These are phyloP conservation scores for Rhynchospora pubera DNA, from an alignment of 176 grass and related monocot species.

Conservation along the genomic window DNA sequence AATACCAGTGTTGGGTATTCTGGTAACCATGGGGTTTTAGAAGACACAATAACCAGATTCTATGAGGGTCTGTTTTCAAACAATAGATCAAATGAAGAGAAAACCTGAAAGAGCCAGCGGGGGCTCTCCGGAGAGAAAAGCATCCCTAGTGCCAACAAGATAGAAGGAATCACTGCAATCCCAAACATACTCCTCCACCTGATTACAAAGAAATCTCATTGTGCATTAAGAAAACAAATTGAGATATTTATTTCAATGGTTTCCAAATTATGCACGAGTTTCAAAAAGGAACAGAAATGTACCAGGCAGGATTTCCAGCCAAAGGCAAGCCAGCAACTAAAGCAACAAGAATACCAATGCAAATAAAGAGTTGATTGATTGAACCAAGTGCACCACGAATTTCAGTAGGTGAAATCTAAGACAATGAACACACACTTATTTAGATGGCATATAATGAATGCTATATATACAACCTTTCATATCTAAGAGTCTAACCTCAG, in stretches of 20 bases:
- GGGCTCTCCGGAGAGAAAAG: conserved; percentile 96
- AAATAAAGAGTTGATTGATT: conserved; percentile 95
- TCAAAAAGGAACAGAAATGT: conserved; percentile 23
- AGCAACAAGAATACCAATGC: conserved; percentile 92
- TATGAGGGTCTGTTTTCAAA: conserved; percentile 6
- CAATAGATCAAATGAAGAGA: background rate
- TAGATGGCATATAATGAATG: background rate
- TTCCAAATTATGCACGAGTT: conserved; percentile 9
- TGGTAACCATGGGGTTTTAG: background rate
- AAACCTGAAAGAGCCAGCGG: conserved; percentile 98
- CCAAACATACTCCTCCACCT: conserved; percentile 99
- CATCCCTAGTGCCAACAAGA: conserved; percentile 88
- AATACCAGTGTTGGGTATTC: background rate
- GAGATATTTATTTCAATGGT: background rate
- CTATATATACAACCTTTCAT: conserved; percentile 24
- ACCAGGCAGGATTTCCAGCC: conserved; percentile 84
- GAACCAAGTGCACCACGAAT: conserved; percentile 98
- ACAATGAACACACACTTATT: conserved; percentile 16
- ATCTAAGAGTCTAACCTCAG: conserved; percentile 57
- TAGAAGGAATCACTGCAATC: conserved; percentile 66
- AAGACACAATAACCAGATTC: background rate
- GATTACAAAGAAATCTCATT: background rate
- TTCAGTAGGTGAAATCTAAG: conserved; percentile 98
- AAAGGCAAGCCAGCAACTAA: conserved; percentile 90
- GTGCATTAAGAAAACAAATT: background rate